Base-by-base conservation (phyloP, 2,329 filamentous ascomycete genomes). In the Aspergillus pseudonomiae region DNA sequence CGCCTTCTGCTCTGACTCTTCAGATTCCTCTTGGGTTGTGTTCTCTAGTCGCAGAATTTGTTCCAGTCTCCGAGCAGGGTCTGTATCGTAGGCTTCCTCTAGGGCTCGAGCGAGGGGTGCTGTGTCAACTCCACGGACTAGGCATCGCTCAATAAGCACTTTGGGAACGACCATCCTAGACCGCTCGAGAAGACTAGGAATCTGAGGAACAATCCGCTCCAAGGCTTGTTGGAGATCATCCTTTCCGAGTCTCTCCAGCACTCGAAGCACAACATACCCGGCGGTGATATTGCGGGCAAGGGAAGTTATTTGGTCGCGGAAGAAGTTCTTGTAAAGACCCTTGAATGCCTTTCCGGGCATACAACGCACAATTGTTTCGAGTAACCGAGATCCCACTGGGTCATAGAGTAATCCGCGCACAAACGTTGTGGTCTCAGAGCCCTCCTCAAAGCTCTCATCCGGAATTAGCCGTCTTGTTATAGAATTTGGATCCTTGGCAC, bases 321-420 rank as follows among this genome's bases (percentile, higher is more conserved):
- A 91, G 67, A 93, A 87, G 68, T 90, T 89, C 63, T 86, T 88
- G 79, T 96, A 94, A 6, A 99, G 84, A 16, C 88, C 86, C 78
- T 97, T 97, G 86, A 98, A 99, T 39, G 93, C 80, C 78, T 95
- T 97, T 50, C 92, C 93, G 0, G 95, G 93, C 19, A 90, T 88
- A 73, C 91, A 86, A 30, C 89, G 86, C 67, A 97, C 87, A 66
- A 99, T 89, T 0, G 90, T 92, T 80, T 99, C 95, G 26, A 98
- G 84, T 2, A 99, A 84, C 52, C 94, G 90, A 4, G 94, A 97
- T 19, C 95, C 95, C 58, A 98, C 89, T 1, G 91, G 85, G 73
- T 98, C 93, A 77, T 97, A 98, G 30, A 97, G 83, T 74, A 98
- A 86, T 61, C 91, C 89, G 71, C 91, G 93, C 74, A 98, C 86